Base-by-base conservation (phyloP, 2,329 filamentous ascomycete genomes). In the Clonostachys rhizophaga region DNA sequence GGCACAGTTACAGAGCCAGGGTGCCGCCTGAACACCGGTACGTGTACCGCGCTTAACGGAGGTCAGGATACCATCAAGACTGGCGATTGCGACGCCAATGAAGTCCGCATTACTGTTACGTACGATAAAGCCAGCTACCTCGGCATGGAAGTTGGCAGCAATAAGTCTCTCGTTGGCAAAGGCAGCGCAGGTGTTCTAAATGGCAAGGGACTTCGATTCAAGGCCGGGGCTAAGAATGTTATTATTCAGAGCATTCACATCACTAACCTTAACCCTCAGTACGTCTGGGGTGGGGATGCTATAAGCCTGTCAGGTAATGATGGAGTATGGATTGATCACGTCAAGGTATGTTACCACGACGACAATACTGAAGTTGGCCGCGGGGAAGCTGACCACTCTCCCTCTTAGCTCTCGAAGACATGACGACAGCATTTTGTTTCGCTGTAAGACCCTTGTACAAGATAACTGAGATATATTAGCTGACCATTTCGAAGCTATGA, bases 241-340 rank as follows among this genome's bases (percentile, higher is more conserved):
- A 83, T 84, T 57, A 75, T 83, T 59, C 79, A 80, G 68, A 81
- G 79, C 62, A 64, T 80, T 47, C 70, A 74, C 46, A 70, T 81
- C 56, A 78, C 75, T 45, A 65, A 78, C 14, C 63, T 82, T 43
- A 81, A 82, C 67, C 71, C 77, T n/a, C 56, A 76, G 58, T 78
- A 79, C 54, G 76, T 82, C 54, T 82, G 78, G 78, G 78, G 78
- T 46, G 78, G 78, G 45, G 78, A 81, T 57, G 78, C 72, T 37
- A 78, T 82, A 58, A 78, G 74, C 40, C 59, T 81, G 6, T 65
- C 76, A 47, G 64, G 68, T 40, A 58, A 66, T 13, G 71, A 75
- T 50, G 51, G 69, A 34, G 54, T 74, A 54, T 77, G 75, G 74
- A 71, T 77, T 50, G 75, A 78, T 60, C 74, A 77, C 52, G 71